Base-by-base conservation (phyloP, 2,329 filamentous ascomycete genomes). In the Fusarium torreyae region DNA sequence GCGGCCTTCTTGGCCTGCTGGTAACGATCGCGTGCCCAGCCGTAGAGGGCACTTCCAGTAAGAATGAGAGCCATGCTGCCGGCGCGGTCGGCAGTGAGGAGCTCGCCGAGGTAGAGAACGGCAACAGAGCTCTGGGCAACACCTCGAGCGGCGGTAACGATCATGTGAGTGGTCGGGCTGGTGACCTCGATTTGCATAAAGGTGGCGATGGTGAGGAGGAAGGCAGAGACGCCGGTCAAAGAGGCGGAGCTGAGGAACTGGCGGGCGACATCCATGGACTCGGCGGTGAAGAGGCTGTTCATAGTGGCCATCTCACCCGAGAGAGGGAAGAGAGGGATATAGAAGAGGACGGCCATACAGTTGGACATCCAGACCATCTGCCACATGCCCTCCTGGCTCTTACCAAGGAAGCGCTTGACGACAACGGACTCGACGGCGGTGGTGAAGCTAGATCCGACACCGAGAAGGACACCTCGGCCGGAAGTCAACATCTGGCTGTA, bases 301-400 rank as follows among this genome's bases (percentile, higher is more conserved):
- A 68, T 68, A 43, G 72, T 68, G 43, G 26, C 46, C 34, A 74
- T 63, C 44, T 74, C 72, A 18, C 72, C 72, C 3, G 72, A 74
- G 17, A 74, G 70, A 36, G 72, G 72, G 17, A 74, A 63, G 26
- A 74, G 72, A 22, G 72, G 72, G 17, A 73, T 59, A 17, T 74
- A 74, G 57, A 74, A 74, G 40, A 73, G 63, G 13, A 72, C 36
- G 14, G 72, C 72, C 72, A 74, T 73, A 40, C 62, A 69, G 68
- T 74, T 74, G 24, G 72, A 74, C 72, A 74, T 74, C 72, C 72
- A 74, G 28, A 74, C 72, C 72, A 74, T 74, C 68, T 74, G 72
- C 72, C 72, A 74, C 70, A 74, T 74, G 33, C 72, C 72, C 57
- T 74, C 72, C 50, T 65, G 63, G 49, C 68, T 70, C 70, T 74